Evolutionary conservation across 768 basidiomycete genomes (phyloP).

Genomic region (Inosperma sp.): DNA sequence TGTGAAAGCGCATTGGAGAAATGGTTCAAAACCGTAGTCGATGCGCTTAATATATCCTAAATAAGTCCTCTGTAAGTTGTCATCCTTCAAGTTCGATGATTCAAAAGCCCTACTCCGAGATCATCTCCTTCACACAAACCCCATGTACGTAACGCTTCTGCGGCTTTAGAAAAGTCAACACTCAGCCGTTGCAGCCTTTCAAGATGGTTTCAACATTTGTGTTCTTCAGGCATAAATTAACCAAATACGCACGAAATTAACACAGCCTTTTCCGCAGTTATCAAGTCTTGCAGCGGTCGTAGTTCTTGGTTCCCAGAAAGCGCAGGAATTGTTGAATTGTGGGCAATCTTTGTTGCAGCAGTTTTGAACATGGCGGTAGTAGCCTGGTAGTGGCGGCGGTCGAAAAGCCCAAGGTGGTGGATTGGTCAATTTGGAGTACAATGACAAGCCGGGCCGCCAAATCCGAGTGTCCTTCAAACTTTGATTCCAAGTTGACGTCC

Average conservation of each 20-base stretch:
- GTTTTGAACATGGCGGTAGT: constrained; percentile 62
- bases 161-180: constrained; percentile 59
- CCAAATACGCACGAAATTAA: constrained; percentile 61
- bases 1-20: constrained; percentile 62
- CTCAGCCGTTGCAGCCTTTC: constrained; percentile 61
- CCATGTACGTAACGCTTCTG: constrained; percentile 70
- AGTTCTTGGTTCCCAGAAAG: constrained; percentile 71
- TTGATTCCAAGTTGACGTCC: too few species aligned
- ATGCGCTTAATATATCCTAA: constrained; percentile 73
- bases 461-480: too few species aligned
- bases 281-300: constrained; percentile 80
- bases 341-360: constrained; percentile 79
- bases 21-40: constrained; percentile 60
- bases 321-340: constrained; percentile 78
- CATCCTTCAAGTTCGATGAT: constrained; percentile 1
- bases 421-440: too few species aligned
- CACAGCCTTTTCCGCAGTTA: constrained; percentile 82
- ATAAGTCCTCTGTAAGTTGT: not conserved
- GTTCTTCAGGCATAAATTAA: too few species aligned
- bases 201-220: not conserved
- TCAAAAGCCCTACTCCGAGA: constrained; percentile 51
- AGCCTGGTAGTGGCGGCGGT: not conserved
- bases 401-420: not conserved
- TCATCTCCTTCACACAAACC: constrained; percentile 81
- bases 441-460: too few species aligned